These are phyloP conservation scores for Cladosporium phlei DNA, from an alignment of 2,329 filamentous ascomycete species.

Conservation along the genomic window DNA sequence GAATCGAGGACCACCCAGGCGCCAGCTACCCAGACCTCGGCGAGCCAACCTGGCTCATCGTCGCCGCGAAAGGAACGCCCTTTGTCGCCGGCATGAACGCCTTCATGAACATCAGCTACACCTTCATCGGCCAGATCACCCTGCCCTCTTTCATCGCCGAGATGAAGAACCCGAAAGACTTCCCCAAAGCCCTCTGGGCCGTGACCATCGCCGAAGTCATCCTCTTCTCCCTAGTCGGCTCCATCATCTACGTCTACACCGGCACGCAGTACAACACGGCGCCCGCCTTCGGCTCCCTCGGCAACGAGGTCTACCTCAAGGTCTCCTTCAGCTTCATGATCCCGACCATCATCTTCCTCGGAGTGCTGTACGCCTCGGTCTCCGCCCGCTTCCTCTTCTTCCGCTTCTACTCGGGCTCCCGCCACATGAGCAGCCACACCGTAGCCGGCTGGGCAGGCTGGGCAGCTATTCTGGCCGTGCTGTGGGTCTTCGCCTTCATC, in stretches of 20 bases:
- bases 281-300: conserved; percentile 80
- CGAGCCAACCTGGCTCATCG: conserved; percentile 61
- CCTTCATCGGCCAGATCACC: conserved; percentile 93
- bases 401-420: conserved; percentile 73
- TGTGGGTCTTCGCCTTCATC: conserved; percentile 86
- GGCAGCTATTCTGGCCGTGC: conserved; percentile 66
- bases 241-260: conserved; percentile 78
- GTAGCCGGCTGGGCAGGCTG: conserved; percentile 74
- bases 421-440: conserved; percentile 77
- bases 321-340: conserved; percentile 93
- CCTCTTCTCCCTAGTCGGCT: conserved; percentile 76
- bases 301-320: conserved; percentile 73
- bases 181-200: conserved; percentile 86
- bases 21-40: conserved; percentile 46
- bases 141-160: conserved; percentile 92
- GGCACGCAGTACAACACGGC: conserved; percentile 84
- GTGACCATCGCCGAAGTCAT: conserved; percentile 86
- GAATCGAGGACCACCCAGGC: conserved; percentile 67
- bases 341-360: conserved; percentile 86
- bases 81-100: conserved; percentile 81
- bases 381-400: conserved; percentile 90
- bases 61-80: conserved; percentile 66
- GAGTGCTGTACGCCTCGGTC: conserved; percentile 84
- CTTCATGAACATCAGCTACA: conserved; percentile 93
- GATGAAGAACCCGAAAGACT: conserved; percentile 77